A percentile compares a stretch with the other conserved stretches of the same genome.
Evolutionary conservation across 2,329 filamentous ascomycete genomes (phyloP).

Genomic region (Simplicillium aogashimaense): DNA sequence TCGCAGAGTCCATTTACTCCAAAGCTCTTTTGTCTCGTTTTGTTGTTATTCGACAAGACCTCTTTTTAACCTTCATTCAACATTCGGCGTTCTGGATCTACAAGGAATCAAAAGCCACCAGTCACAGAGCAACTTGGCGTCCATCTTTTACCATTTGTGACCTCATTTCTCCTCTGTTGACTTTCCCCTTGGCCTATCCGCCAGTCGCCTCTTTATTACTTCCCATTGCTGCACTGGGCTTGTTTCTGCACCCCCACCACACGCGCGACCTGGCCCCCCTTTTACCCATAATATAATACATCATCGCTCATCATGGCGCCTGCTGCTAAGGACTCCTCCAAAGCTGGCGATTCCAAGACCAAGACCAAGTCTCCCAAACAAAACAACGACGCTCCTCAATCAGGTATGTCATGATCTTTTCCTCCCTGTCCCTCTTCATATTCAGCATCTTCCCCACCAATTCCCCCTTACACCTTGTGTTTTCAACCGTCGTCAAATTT

Average conservation of each 20-base stretch:
- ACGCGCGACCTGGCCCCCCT: conserved; percentile 10
- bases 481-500: no score
- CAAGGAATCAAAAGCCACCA: background rate
- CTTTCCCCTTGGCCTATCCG: conserved; percentile 9
- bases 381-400: conserved; percentile 27
- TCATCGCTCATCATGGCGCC: conserved; percentile 39
- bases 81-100: no score
- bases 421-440: conserved; percentile 1
- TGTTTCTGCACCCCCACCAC: conserved; percentile 18
- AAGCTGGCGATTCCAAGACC: conserved; percentile 18
- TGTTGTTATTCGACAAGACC: conserved; percentile 9
- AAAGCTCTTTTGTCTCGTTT: conserved; percentile 6
- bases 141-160: conserved; percentile 20
- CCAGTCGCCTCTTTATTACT: conserved; percentile 3
- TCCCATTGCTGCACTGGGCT: conserved; percentile 7
- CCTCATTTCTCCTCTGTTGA: conserved; percentile 24
- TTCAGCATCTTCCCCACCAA: background rate
- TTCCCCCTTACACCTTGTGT: no score
- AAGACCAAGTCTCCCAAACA: conserved; percentile 39
- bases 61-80: background rate
- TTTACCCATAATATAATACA: conserved; percentile 28
- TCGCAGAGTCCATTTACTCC: background rate
- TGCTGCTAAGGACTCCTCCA: conserved; percentile 28
- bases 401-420: conserved; percentile 25
- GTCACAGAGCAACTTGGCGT: background rate